phyloP scores from a whole-genome alignment of 345 rosid genomes.

The Acer negundo region DNA sequence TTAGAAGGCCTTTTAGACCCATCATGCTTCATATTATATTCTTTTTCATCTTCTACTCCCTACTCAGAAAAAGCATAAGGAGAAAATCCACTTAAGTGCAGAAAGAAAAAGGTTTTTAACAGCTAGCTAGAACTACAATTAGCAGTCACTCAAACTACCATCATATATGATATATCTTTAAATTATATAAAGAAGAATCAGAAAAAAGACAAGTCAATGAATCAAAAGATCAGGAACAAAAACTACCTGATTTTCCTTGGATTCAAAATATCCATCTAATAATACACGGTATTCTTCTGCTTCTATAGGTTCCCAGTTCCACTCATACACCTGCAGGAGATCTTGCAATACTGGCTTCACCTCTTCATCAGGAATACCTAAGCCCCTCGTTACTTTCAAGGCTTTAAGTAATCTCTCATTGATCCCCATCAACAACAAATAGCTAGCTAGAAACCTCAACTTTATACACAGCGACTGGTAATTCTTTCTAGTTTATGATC shows the following conservation, averaged over 20 bases:
- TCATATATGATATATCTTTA: not conserved
- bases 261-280: constrained; percentile 55
- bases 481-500: not conserved
- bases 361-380: constrained; percentile 49
- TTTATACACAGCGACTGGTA: constrained; percentile 1
- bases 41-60: constrained; percentile 23
- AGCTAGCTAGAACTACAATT: not conserved
- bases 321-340: constrained; percentile 39
- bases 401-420: constrained; percentile 44
- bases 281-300: constrained; percentile 57
- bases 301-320: constrained; percentile 63
- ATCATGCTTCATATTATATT: constrained; percentile 1
- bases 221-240: not conserved
- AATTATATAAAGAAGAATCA: not conserved
- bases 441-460: not conserved
- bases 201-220: not conserved
- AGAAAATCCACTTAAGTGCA: constrained; percentile 2
- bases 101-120: not conserved
- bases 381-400: constrained; percentile 39
- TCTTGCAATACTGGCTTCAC: constrained; percentile 45
- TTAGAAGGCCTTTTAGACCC: constrained; percentile 31
- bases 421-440: constrained; percentile 20
- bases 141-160: not conserved
- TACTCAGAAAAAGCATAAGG: constrained; percentile 7
- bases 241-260: constrained; percentile 41